Conservation (phyloP, 805 yeast genomes). For the Monosporozyma servazzii region DNA sequence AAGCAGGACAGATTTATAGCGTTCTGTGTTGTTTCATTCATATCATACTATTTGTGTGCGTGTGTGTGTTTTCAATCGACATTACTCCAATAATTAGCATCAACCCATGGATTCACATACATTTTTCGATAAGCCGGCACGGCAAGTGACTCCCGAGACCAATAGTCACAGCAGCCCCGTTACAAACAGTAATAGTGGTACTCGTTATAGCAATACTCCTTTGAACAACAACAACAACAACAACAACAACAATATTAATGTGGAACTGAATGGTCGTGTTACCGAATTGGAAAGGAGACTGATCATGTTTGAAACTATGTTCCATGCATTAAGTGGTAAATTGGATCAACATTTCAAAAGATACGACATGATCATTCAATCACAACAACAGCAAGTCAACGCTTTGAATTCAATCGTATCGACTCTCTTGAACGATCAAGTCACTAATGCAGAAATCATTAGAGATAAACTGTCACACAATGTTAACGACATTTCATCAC, state of each 20-base stretch:
- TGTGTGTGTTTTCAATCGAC: too few relatives aligned
- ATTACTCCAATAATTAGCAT: neutral
- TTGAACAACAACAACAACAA: constrained; percentile 5
- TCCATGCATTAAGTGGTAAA: constrained; percentile 24
- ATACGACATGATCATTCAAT: constrained; percentile 22
- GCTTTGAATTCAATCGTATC: constrained; percentile 21
- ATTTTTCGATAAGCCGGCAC: neutral
- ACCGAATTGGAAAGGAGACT: constrained; percentile 23
- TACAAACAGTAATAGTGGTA: neutral
- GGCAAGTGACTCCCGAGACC: neutral
- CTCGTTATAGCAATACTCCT: neutral
- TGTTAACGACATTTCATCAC: constrained; percentile 19
- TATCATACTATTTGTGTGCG: too few relatives aligned
- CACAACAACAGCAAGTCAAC: constrained; percentile 27
- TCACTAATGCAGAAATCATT: constrained; percentile 21
- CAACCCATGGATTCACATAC: neutral
- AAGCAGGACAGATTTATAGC: too few relatives aligned
- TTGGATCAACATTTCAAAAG: constrained; percentile 27
- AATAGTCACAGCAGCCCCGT: neutral
- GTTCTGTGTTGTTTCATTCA: too few relatives aligned
- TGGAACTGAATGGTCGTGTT: constrained; percentile 2
- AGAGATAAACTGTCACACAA: constrained; percentile 20
- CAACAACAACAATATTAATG: neutral
- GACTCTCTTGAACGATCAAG: constrained; percentile 23
- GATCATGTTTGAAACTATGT: constrained; percentile 24